These are phyloP conservation scores for Ophiostoma populinum DNA, from an alignment of 2,329 filamentous ascomycete genomes.

Conservation along the genomic window DNA sequence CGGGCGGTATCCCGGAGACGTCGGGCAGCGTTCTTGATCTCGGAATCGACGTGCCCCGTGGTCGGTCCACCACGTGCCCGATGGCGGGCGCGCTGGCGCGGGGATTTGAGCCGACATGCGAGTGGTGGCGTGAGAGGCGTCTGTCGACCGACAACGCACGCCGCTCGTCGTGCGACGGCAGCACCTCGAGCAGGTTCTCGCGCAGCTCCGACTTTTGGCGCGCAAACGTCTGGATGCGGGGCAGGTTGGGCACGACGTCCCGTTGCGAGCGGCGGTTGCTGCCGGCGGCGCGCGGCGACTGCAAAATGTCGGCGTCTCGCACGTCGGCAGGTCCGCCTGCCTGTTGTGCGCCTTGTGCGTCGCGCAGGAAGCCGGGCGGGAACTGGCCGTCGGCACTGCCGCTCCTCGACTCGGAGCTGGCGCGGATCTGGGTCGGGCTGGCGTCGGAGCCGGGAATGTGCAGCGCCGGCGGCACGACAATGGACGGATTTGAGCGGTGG, in stretches of 20 bases:
- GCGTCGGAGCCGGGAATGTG: not conserved
- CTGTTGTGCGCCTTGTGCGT: no score
- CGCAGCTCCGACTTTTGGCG: slow-evolving; percentile 69
- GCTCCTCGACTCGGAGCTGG: not conserved
- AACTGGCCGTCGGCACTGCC: no score
- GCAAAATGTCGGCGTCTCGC: not conserved
- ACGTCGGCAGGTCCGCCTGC: no score
- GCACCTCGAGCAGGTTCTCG: slow-evolving; percentile 50
- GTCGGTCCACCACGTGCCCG: not conserved
- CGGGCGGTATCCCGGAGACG: slow-evolving; percentile 9
- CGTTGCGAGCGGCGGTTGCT: slow-evolving; percentile 26
- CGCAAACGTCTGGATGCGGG: slow-evolving; percentile 62
- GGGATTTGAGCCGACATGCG: slow-evolving; percentile 21
- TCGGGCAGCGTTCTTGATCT: slow-evolving; percentile 3
- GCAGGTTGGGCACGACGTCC: slow-evolving; percentile 61
- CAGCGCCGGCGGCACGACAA: not conserved
- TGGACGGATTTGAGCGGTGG: not conserved
- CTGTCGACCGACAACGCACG: slow-evolving; percentile 53
- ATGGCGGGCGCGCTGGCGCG: slow-evolving; percentile 32
- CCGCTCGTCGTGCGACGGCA: slow-evolving; percentile 47
- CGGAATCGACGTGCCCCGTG: not conserved
- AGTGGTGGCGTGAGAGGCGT: slow-evolving; percentile 17
- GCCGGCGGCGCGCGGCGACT: not conserved
- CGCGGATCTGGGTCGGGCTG: not conserved
- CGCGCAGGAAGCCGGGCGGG: no score